Percentiles rank a stretch among this genome's conserved stretches.
These are phyloP conservation scores for Phalaenopsis aphrodite DNA, from an alignment of 106 monocot genomes.

Conservation along the genomic window DNA sequence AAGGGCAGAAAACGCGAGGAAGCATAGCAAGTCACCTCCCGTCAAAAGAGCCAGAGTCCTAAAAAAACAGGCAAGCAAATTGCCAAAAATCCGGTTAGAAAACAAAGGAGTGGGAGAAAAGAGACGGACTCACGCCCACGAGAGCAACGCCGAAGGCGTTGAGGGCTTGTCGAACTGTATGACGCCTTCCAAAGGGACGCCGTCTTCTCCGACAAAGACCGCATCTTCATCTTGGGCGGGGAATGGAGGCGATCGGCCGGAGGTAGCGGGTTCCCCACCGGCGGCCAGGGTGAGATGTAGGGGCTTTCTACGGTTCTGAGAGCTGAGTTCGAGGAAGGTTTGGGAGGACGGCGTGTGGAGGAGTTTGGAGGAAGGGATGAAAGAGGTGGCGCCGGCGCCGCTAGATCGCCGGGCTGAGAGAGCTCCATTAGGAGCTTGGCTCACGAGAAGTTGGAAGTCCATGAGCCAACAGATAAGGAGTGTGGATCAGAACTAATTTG, in stretches of 20 bases:
- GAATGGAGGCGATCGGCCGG: not conserved
- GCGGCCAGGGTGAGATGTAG: slow-evolving; percentile 3
- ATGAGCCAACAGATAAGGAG: not conserved
- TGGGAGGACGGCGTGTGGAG: no score
- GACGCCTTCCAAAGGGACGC: slow-evolving; percentile 78
- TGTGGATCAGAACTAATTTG: no score
- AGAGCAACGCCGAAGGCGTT: slow-evolving; percentile 17
- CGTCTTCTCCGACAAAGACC: slow-evolving; percentile 39
- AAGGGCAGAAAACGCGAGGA: slow-evolving; percentile 71
- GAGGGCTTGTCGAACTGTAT: slow-evolving; percentile 67
- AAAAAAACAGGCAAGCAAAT: not conserved
- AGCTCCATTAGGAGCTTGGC: slow-evolving; percentile 5
- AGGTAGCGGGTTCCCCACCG: not conserved
- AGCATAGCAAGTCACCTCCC: slow-evolving; percentile 61
- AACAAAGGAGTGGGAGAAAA: not conserved
- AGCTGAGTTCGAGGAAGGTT: not conserved
- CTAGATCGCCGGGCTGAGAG: not conserved
- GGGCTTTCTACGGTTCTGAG: not conserved
- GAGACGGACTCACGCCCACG: slow-evolving; percentile 40
- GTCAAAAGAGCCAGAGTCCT: slow-evolving; percentile 69
- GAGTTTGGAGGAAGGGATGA: not conserved
- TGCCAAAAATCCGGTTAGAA: not conserved
- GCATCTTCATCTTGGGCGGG: not conserved
- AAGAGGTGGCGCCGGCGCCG: not conserved
- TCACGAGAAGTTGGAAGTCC: not conserved